These are phyloP conservation scores for Candida anglica DNA, from an alignment of 805 yeast species.

Conservation along the genomic window DNA sequence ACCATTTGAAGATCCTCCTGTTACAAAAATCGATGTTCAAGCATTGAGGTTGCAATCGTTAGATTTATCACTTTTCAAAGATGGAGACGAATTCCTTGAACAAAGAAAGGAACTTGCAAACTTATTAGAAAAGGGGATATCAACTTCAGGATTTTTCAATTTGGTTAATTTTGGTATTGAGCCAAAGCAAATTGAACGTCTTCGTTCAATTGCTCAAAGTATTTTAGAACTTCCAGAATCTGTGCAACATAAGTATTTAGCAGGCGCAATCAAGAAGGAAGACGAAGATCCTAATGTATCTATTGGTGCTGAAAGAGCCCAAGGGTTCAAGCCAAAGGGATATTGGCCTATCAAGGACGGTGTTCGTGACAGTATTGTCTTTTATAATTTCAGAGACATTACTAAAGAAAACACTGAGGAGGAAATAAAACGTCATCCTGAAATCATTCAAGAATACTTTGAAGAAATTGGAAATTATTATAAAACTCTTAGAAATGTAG, in stretches of 20 bases:
- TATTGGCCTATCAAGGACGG: slow-evolving; percentile 45
- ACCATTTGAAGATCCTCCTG: slow-evolving; percentile 16
- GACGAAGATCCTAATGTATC: slow-evolving; percentile 17
- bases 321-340: slow-evolving; percentile 45
- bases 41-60: slow-evolving; percentile 24
- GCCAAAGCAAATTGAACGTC: slow-evolving; percentile 12
- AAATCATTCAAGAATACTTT: slow-evolving; percentile 31
- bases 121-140: slow-evolving; percentile 32
- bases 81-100: slow-evolving; percentile 29
- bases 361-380: slow-evolving; percentile 39
- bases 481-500: slow-evolving; percentile 30
- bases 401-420: slow-evolving; percentile 28
- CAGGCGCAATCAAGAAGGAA: slow-evolving; percentile 24
- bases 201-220: slow-evolving; percentile 19
- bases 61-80: slow-evolving; percentile 29
- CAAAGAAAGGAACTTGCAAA: slow-evolving; percentile 29
- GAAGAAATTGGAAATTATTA: slow-evolving; percentile 37
- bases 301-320: slow-evolving; percentile 43
- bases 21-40: slow-evolving; percentile 10
- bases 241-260: slow-evolving; percentile 17
- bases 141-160: slow-evolving; percentile 42
- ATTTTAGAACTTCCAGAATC: slow-evolving; percentile 21
- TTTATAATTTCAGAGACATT: slow-evolving; percentile 39
- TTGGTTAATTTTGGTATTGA: slow-evolving; percentile 22
- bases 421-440: slow-evolving; percentile 30